Base-by-base conservation (phyloP, 2,329 filamentous ascomycete genomes). In the Orbilia quercus region DNA sequence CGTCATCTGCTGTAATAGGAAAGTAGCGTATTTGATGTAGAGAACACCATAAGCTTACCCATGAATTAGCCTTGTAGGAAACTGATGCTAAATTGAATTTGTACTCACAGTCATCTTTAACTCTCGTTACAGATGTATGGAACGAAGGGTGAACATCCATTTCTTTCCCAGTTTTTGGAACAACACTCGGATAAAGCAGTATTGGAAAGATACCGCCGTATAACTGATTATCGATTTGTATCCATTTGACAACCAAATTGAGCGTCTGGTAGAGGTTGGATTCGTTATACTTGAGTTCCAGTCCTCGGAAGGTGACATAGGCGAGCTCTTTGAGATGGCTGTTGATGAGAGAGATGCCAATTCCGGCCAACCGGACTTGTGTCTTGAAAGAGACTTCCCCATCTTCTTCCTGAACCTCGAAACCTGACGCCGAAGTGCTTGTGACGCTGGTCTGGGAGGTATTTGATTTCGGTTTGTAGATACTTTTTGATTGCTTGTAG, bases 201-300 rank as follows among this genome's bases (percentile, higher is more conserved):
- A 99, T 96, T 0, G 95, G 95, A 84, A 99, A 99, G 77, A 99
- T 93, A 23, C 96, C 95, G 25, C 96, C 96, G 78, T 99, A 99
- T 12, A 99, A 87, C 81, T 99, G 95, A 78, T 99, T 99, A 81
- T 99, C 95, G 77, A 99, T 91, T 81, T 99, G 95, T 25, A 99
- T 95, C 96, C 96, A 99, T 81, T 99, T 98, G 80, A 98, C 90
- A 0, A 92, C 91, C 55, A 95, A 84, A 51, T 91, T 94, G 74
- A 97, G 82, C 0, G 92, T 98, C 81, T 99, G 95, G 79, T 96
- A 96, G 14, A 97, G 84, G 16, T 89, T 87, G n/a, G 95, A 98
- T 78, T 99, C 95, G 64, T 89, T 92, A 81, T 95, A 96, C 74
- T 93, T 92, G 75, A 99, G 82, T 77, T 95, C 89, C 23, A 98